Conservation (phyloP, 73 alveolate genomes). For the Paraurostyla sp. region DNA sequence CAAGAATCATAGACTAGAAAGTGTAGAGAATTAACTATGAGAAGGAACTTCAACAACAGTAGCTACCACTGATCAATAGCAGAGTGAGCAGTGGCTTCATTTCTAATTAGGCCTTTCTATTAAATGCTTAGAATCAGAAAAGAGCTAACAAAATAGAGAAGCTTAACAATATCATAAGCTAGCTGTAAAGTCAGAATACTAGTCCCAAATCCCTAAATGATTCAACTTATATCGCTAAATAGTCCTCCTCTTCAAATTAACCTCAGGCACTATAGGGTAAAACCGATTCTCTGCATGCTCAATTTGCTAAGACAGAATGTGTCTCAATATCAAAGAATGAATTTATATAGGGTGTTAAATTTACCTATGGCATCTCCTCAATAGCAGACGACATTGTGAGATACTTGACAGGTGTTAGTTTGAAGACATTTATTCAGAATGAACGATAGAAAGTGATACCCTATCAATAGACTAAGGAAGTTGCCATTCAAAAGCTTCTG, state of each 20-base stretch:
- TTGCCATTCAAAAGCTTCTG: background rate
- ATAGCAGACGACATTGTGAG: constrained; percentile 26
- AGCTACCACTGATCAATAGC: background rate
- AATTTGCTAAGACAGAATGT: background rate
- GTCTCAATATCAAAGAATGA: constrained; percentile 9
- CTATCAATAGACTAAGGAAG: background rate
- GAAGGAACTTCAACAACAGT: background rate
- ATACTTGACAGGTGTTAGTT: constrained; percentile 21
- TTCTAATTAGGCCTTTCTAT: too few relatives aligned
- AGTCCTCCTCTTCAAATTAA: too few relatives aligned
- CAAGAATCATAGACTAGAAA: background rate
- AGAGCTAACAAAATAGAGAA: background rate
- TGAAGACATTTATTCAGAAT: background rate
- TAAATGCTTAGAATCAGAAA: too few relatives aligned
- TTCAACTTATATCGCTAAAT: background rate
- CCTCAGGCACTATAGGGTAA: too few relatives aligned
- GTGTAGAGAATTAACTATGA: background rate
- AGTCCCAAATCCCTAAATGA: background rate
- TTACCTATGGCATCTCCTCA: background rate
- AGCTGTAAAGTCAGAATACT: background rate
- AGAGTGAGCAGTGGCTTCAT: background rate
- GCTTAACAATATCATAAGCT: constrained; percentile 3
- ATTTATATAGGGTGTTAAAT: background rate
- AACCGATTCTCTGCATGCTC: background rate
- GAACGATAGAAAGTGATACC: background rate